These are phyloP conservation scores for Rhynchospora breviuscula DNA, from an alignment of 176 grass and related monocot species.

Conservation along the genomic window DNA sequence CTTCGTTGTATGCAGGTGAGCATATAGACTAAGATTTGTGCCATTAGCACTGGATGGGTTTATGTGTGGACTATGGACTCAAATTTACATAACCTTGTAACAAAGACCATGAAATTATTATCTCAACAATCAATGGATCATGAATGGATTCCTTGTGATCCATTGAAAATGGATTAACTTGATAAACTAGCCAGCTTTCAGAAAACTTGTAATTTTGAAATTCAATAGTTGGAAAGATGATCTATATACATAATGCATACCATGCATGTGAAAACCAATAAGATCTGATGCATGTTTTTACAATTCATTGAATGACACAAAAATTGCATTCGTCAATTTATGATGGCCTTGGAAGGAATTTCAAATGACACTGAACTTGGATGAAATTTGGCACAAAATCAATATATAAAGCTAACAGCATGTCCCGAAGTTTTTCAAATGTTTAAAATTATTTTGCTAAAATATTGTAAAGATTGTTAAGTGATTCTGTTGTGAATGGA, in stretches of 20 bases:
- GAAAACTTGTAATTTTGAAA: neutral
- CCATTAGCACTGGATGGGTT: neutral
- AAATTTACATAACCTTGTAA: neutral
- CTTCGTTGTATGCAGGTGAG: slow-evolving; percentile 91
- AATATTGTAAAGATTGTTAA: slow-evolving; percentile 2
- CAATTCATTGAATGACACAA: neutral
- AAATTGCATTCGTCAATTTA: neutral
- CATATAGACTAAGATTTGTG: neutral
- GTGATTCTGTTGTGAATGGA: neutral
- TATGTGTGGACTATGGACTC: neutral
- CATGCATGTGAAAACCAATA: neutral
- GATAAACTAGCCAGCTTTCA: neutral
- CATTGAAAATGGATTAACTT: neutral
- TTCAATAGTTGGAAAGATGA: neutral
- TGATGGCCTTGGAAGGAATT: neutral
- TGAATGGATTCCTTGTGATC: neutral
- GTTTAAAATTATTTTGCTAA: neutral
- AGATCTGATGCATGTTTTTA: neutral
- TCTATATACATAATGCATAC: neutral
- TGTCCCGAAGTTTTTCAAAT: neutral
- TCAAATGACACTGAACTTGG: neutral
- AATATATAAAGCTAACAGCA: neutral
- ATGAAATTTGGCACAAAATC: neutral
- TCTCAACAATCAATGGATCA: neutral
- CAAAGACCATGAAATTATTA: neutral